These are phyloP conservation scores for Talaromyces sp. DNA, from an alignment of 2,329 filamentous ascomycete genomes.

Conservation along the genomic window DNA sequence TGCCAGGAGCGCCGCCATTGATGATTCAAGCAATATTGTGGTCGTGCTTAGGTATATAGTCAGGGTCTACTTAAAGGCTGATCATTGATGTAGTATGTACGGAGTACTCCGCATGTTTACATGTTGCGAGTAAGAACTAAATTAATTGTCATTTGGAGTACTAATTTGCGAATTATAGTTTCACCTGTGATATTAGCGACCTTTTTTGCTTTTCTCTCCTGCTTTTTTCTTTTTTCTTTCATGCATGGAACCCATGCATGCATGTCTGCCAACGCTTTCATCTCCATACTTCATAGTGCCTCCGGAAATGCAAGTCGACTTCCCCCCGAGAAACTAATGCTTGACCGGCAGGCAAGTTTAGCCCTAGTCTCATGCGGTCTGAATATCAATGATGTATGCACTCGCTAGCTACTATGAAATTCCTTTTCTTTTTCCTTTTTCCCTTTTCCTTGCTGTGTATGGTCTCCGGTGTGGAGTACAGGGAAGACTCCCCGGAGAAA, in stretches of 20 bases:
- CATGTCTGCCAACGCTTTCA: background rate
- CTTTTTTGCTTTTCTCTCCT: background rate
- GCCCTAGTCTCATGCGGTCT: background rate
- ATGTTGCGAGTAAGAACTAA: background rate
- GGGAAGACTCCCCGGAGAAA: background rate
- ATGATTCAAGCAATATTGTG: background rate
- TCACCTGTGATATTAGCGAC: background rate
- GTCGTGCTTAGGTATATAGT: background rate
- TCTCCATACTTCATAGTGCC: background rate
- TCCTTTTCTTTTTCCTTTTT: too few relatives aligned
- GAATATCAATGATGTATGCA: slow-evolving; percentile 2
- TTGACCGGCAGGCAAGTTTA: background rate
- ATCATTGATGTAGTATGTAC: background rate
- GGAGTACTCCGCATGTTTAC: background rate
- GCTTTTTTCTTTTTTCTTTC: background rate
- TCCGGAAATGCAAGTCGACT: slow-evolving; percentile 17
- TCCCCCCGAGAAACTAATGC: slow-evolving; percentile 19
- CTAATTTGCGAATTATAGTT: background rate
- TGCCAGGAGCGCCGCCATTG: background rate
- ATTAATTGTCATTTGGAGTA: background rate
- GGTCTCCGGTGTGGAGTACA: background rate
- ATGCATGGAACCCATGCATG: slow-evolving; percentile 1
- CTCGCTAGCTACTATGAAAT: too few relatives aligned
- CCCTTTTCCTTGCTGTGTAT: background rate
- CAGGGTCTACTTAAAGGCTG: background rate